Percentiles rank a stretch among this genome's conserved stretches.
These are phyloP conservation scores for Globisporangium spinosum DNA, from an alignment of 352 stramenopile species.

Conservation along the genomic window DNA sequence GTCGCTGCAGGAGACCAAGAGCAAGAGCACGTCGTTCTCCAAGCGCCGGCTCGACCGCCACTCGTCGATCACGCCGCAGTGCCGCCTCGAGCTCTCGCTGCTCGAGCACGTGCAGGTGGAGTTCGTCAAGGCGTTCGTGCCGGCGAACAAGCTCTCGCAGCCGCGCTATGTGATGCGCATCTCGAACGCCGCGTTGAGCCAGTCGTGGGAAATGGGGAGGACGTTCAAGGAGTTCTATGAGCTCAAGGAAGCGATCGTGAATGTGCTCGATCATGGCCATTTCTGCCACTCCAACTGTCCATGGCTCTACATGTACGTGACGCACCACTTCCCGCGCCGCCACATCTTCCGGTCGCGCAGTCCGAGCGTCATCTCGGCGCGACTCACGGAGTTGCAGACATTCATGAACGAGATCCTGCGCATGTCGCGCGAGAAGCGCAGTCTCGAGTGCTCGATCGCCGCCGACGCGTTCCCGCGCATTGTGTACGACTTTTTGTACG, in stretches of 20 bases:
- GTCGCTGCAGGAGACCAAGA: conserved; percentile 32
- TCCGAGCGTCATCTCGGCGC: conserved; percentile 54
- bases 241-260: conserved; percentile 61
- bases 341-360: conserved; percentile 71
- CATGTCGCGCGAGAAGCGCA: conserved; percentile 60
- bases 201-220: conserved; percentile 78
- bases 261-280: conserved; percentile 69
- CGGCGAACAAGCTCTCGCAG: conserved; percentile 59
- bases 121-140: conserved; percentile 77
- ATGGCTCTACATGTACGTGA: conserved; percentile 80
- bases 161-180: conserved; percentile 81
- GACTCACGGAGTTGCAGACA: conserved; percentile 54
- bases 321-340: conserved; percentile 73
- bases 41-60: conserved; percentile 59
- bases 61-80: conserved; percentile 30
- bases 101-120: conserved; percentile 74
- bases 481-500: conserved; percentile 77
- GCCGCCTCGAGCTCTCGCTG: conserved; percentile 60
- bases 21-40: conserved; percentile 28
- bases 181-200: conserved; percentile 54
- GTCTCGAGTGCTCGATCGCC: conserved; percentile 55
- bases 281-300: conserved; percentile 77
- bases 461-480: conserved; percentile 57
- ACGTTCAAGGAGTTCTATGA: conserved; percentile 80
- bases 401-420: conserved; percentile 67